Conservation (phyloP, 306 rosid genomes). For the Acmispon strigosus region DNA sequence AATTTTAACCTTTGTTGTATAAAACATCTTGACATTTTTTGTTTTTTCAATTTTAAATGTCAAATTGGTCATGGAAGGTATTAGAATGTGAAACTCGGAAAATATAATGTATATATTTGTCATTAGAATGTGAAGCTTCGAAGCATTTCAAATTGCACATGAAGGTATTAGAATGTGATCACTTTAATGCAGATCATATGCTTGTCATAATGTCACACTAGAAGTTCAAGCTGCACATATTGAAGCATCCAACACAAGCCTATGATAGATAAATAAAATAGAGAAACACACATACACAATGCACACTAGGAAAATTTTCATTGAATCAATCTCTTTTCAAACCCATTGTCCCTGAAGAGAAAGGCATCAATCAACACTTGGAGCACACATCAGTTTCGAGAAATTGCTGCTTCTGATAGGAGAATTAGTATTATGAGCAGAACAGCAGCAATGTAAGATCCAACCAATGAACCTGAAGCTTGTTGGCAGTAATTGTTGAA, state of each 20-base stretch:
- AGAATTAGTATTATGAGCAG: constrained; percentile 37
- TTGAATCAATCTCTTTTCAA: background rate
- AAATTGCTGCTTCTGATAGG: constrained; percentile 32
- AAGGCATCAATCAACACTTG: background rate
- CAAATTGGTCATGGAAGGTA: background rate
- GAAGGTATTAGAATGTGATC: background rate
- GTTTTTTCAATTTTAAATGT: background rate
- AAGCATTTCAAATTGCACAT: background rate
- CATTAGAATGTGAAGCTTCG: background rate
- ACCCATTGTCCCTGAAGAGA: background rate
- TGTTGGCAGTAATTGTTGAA: constrained; percentile 43
- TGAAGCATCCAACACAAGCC: background rate
- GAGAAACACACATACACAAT: background rate
- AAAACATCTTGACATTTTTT: background rate
- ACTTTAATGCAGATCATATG: no score
- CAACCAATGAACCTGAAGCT: constrained; percentile 44
- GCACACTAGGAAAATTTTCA: background rate
- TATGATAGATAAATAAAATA: background rate
- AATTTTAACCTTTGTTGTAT: background rate
- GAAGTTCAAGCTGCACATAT: background rate
- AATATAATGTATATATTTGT: background rate
- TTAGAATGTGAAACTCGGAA: background rate
- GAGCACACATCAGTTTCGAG: constrained; percentile 24
- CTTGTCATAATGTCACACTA: no score
- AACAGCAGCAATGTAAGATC: constrained; percentile 35